These are phyloP conservation scores for Tulasnella sp. DNA, from an alignment of 768 basidiomycete species.

Conservation along the genomic window DNA sequence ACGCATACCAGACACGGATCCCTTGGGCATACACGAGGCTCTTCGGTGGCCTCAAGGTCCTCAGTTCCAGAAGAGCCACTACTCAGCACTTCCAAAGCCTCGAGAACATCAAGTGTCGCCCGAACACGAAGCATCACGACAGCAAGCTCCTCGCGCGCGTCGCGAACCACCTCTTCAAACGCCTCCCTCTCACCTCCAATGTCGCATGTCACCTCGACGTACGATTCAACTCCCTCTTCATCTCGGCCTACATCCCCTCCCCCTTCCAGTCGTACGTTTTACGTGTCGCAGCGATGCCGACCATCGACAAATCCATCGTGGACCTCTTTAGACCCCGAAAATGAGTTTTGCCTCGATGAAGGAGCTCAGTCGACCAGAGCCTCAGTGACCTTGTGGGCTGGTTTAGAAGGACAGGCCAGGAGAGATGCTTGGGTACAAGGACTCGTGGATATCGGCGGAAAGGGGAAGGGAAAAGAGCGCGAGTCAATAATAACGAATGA, in stretches of 20 bases:
- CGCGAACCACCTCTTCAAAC: too few species aligned
- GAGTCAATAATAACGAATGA: constrained; percentile 22
- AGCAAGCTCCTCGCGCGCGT: too few species aligned
- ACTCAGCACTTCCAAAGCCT: too few species aligned
- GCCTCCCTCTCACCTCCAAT: too few species aligned
- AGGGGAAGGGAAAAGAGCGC: constrained; percentile 40
- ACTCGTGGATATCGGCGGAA: constrained; percentile 13
- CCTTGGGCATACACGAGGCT: too few species aligned
- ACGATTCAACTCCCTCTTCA: background rate
- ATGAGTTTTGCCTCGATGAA: constrained; percentile 45
- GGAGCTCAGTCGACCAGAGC: constrained; percentile 44
- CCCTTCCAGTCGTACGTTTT: constrained; percentile 39
- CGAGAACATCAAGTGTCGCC: too few species aligned
- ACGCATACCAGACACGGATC: too few species aligned
- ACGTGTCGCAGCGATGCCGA: constrained; percentile 65
- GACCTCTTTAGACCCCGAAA: constrained; percentile 41
- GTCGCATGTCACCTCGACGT: background rate
- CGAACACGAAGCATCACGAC: too few species aligned
- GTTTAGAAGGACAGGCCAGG: constrained; percentile 30
- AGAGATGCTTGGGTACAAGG: constrained; percentile 7
- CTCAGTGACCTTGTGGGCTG: constrained; percentile 51
- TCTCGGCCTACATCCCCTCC: constrained; percentile 4
- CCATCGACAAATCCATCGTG: constrained; percentile 82
- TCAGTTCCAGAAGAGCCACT: too few species aligned
- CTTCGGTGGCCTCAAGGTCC: too few species aligned